Percentiles rank a stretch among this genome's conserved stretches.
Evolutionary conservation across 805 yeast species (phyloP).

Genomic region (Candida argentea): DNA sequence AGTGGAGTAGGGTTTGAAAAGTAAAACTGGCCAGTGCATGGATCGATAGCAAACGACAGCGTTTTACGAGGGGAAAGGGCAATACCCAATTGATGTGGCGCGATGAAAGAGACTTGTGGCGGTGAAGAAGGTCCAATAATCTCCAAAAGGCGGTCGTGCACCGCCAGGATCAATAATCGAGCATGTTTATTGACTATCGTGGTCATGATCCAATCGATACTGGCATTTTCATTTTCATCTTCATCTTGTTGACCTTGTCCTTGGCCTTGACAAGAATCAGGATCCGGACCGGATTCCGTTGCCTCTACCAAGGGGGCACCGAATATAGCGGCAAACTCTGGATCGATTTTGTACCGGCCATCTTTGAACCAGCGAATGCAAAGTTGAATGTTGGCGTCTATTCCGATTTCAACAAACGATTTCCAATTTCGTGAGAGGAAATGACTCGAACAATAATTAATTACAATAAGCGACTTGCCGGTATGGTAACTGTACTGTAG

Average conservation of each 20-base stretch:
- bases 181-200: conserved; percentile 30
- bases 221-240: conserved; percentile 20
- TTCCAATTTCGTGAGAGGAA: conserved; percentile 35
- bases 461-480: conserved; percentile 41
- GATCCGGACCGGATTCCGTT: conserved; percentile 2
- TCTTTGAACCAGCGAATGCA: conserved; percentile 57
- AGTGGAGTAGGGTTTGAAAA: conserved; percentile 29
- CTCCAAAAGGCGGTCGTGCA: conserved; percentile 1
- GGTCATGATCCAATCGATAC: conserved; percentile 25
- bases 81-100: conserved; percentile 25
- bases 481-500: conserved; percentile 49
- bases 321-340: conserved; percentile 8
- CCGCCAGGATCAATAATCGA: conserved; percentile 18
- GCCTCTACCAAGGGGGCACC: neutral
- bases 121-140: too few relatives aligned
- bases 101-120: conserved; percentile 9
- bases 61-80: conserved; percentile 22
- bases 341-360: conserved; percentile 29
- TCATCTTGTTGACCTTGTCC: neutral
- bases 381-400: conserved; percentile 37
- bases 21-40: conserved; percentile 30
- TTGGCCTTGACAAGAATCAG: conserved; percentile 7
- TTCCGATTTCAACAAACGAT: conserved; percentile 53
- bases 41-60: conserved; percentile 28
- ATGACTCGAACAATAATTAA: conserved; percentile 53